Conservation (phyloP, 108 stramenopile species). For the Seminavis robusta region DNA sequence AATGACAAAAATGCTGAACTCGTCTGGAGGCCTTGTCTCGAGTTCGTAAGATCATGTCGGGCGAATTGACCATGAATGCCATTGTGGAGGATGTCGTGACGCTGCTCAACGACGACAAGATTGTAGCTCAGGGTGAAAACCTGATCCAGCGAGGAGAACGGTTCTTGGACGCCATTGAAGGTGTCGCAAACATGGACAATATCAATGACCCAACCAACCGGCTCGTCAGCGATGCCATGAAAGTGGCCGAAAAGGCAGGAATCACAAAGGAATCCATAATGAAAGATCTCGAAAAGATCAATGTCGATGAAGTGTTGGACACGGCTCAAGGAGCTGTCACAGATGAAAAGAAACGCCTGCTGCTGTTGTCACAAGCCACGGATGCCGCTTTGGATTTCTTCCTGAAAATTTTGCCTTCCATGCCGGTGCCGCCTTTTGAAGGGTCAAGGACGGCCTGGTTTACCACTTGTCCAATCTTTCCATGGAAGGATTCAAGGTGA, state of each 20-base stretch:
- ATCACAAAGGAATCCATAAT: constrained; percentile 76
- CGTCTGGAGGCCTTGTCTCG: constrained; percentile 51
- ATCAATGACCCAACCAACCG: too few relatives aligned
- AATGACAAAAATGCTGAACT: too few relatives aligned
- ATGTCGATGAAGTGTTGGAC: constrained; percentile 77
- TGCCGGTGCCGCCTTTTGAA: constrained; percentile 86
- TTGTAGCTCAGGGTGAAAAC: constrained; percentile 73
- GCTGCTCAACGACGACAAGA: constrained; percentile 75
- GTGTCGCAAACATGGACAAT: constrained; percentile 66
- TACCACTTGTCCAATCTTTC: constrained; percentile 82
- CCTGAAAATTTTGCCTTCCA: constrained; percentile 75
- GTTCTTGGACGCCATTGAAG: constrained; percentile 83
- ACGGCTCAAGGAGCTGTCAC: constrained; percentile 72
- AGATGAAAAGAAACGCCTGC: constrained; percentile 70
- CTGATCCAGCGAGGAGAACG: constrained; percentile 68
- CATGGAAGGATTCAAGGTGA: constrained; percentile 85
- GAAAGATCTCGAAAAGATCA: constrained; percentile 64
- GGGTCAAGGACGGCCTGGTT: constrained; percentile 84
- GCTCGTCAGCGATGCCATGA: constrained; percentile 57
- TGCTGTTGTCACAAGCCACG: constrained; percentile 75
- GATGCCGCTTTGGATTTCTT: constrained; percentile 87
- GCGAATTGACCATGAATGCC: constrained; percentile 57
- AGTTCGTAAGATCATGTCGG: constrained; percentile 76
- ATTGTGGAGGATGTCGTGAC: constrained; percentile 74
- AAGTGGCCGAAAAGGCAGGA: constrained; percentile 77